Evolutionary conservation across 345 rosid species (phyloP), one percentile per base, ranked within the genome.

Genomic region (Punica granatum): DNA sequence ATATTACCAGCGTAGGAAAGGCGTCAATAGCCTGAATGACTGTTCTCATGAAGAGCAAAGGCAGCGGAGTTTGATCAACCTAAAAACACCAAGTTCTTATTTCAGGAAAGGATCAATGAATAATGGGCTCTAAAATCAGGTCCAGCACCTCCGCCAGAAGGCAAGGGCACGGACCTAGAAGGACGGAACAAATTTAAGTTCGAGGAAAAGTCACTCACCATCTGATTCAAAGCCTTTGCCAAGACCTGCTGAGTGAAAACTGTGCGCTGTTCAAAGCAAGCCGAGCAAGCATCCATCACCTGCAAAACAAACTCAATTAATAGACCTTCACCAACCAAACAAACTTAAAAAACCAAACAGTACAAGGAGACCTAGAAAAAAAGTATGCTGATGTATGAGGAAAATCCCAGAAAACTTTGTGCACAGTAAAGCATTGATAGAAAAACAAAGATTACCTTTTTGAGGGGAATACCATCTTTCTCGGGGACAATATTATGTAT

Each of bases 11-110:
- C 9, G 88, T 64, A 28, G 98, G 98, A 82, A 87, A 93, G 58
- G 98, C 98, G 65, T 93, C 98, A 54, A 91, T 87, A 65, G 97
- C 90, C 80, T 90, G 97, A 67, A 93, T 93, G n/a, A 89, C 97
- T 9, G 98, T 90, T 86, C 98, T 82, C 98, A 93, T 90, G 79
- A 93, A 93, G 70, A 93, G 96, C 51, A 93, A 78, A 65, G 98
- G 98, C 66, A 90, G 73, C 69, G 95, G 92, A 37, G 88, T 85
- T 77, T 86, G 89, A 75, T 91, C 96, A 75, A 94, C 99, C 99
- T 94, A 86, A 65, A 76, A 84, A 44, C 56, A 41, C 49, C 74
- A 77, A 75, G 59, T 74, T 35, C 67, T 69, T 70, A 13, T 37
- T 44, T 14, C 34, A 56, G 61, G 16, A 56, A 12, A 10, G 18